Evolutionary conservation across 495 filamentous ascomycete genomes (phyloP).

Genomic region (Penicillium bialowiezense): DNA sequence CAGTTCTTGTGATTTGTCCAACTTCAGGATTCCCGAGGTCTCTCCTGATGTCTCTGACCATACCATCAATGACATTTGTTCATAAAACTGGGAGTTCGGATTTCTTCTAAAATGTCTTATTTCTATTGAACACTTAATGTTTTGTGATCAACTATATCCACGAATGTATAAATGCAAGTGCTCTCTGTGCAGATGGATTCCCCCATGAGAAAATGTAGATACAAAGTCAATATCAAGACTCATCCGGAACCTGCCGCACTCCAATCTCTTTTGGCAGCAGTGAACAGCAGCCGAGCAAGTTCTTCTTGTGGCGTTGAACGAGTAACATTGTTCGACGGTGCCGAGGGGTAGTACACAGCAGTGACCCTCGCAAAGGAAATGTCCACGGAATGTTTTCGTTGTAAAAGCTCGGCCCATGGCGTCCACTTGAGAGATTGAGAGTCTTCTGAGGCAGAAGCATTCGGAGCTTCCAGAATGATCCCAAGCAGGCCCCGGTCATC

Average conservation of each 20-base stretch:
- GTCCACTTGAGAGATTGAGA: constrained; percentile 7
- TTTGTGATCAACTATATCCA: too few species aligned
- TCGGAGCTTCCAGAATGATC: constrained; percentile 51
- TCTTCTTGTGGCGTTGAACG: constrained; percentile 23
- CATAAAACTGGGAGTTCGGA: too few species aligned
- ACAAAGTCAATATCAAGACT: too few species aligned
- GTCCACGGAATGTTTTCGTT: constrained; percentile 27
- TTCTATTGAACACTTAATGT: too few species aligned
- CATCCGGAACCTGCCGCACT: background rate
- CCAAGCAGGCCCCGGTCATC: constrained; percentile 66
- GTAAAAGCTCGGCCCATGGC: constrained; percentile 23
- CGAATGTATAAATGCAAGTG: too few species aligned
- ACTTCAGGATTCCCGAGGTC: too few species aligned
- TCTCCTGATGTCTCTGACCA: too few species aligned
- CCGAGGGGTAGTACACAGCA: constrained; percentile 17
- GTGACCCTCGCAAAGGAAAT: constrained; percentile 31
- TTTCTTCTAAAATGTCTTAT: too few species aligned
- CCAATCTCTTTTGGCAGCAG: constrained; percentile 41
- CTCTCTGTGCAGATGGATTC: too few species aligned
- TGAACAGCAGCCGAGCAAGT: constrained; percentile 38
- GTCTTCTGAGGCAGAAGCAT: background rate
- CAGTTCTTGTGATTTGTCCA: too few species aligned
- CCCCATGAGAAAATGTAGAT: too few species aligned
- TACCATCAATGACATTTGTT: too few species aligned
- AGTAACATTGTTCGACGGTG: background rate